Evolutionary conservation across 2,329 filamentous ascomycete genomes (phyloP).

Genomic region (Penicillium concentricum): DNA sequence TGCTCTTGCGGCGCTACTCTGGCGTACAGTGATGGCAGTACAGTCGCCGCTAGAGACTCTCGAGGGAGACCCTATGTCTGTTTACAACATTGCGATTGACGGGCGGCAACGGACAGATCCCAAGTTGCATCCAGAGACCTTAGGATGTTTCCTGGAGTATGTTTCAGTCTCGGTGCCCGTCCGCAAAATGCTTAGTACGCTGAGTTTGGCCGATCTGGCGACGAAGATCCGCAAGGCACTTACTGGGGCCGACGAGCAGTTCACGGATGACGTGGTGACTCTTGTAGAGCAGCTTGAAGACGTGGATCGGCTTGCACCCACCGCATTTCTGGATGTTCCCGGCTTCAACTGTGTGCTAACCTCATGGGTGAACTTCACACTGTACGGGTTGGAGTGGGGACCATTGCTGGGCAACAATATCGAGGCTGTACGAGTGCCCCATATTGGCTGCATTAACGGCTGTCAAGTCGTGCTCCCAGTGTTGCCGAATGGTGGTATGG

Average conservation of each 20-base stretch:
- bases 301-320: conserved; percentile 32
- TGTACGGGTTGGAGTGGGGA: conserved; percentile 39
- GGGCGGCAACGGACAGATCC: conserved; percentile 37
- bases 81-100: conserved; percentile 42
- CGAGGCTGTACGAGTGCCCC: conserved; percentile 32
- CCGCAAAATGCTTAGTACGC: conserved; percentile 29
- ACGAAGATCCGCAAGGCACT: conserved; percentile 36
- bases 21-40: conserved; percentile 30
- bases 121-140: conserved; percentile 35
- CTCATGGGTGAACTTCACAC: conserved; percentile 35
- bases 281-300: conserved; percentile 35
- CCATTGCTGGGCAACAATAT: conserved; percentile 29
- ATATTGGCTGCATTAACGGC: conserved; percentile 36
- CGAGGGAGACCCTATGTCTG: conserved; percentile 33
- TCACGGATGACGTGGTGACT: conserved; percentile 27
- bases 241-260: conserved; percentile 31
- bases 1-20: conserved; percentile 39
- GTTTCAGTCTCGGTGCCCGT: conserved; percentile 25
- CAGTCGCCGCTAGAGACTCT: conserved; percentile 33
- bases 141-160: conserved; percentile 44
- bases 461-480: conserved; percentile 32
- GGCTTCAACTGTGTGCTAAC: conserved; percentile 36
- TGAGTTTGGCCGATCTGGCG: conserved; percentile 36
- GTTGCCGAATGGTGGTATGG: conserved; percentile 35
- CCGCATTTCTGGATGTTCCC: conserved; percentile 39